Conservation (phyloP, 2,329 filamentous ascomycete species). For the Paracorniculantispora psalliotae region DNA sequence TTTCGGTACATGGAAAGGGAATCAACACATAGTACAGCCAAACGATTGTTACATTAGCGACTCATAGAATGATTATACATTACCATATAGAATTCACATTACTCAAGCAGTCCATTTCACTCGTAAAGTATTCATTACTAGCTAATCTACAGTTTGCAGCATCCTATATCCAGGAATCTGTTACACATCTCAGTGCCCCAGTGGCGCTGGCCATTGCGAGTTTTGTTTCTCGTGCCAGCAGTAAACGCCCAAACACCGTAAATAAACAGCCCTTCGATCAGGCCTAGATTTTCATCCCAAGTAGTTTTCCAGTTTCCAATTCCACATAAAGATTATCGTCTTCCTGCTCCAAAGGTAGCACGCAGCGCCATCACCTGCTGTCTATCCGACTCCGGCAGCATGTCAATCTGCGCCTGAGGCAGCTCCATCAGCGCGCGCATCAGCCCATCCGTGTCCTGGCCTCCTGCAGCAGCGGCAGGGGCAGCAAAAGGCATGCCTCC, state of each 20-base stretch:
- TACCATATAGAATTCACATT: background rate
- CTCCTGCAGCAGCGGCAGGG: constrained; percentile 32
- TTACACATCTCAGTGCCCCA: background rate
- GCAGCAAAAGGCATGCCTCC: constrained; percentile 41
- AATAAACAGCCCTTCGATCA: background rate
- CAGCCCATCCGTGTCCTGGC: constrained; percentile 63
- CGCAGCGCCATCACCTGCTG: constrained; percentile 76
- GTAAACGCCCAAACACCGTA: constrained; percentile 5
- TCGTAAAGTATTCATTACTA: background rate
- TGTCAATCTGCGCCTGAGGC: constrained; percentile 74
- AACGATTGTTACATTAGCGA: background rate
- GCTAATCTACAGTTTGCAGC: background rate
- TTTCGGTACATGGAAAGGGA: background rate
- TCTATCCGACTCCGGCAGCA: constrained; percentile 68
- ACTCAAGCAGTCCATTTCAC: background rate
- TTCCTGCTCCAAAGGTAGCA: constrained; percentile 49
- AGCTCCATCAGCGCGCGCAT: constrained; percentile 78
- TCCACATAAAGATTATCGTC: constrained; percentile 17
- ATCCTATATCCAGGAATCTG: background rate
- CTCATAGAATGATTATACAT: constrained; percentile 1
- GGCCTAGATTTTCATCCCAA: constrained; percentile 10
- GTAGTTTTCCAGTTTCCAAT: background rate
- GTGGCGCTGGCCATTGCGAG: background rate
- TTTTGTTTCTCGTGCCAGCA: background rate
- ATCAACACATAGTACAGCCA: background rate